Base-by-base conservation (phyloP, 352 stramenopile species). In the Globisporangium perplexum region DNA sequence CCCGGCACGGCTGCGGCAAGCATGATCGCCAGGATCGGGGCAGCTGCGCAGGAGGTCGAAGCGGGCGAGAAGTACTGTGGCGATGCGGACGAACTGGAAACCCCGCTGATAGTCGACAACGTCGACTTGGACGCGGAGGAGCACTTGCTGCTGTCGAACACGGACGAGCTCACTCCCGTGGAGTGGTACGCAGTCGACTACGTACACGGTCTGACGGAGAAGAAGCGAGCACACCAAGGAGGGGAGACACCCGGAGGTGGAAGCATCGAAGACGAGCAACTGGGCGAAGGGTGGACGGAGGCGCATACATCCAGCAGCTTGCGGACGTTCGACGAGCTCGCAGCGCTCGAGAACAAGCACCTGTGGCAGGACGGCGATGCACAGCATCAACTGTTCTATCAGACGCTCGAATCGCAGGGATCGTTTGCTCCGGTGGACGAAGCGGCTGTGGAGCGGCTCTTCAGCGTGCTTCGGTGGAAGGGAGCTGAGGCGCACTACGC, bases 141-240 rank as follows among this genome's bases (percentile, higher is more conserved):
- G 44, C 84, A 94, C 56, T 64, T 94, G 28, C 65, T 94, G 39
- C 56, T 94, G 4, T 78, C 82, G 12, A 92, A 90, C 57, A 87
- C 80, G 10, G 84, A 94, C 58, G 84, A 94, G 24, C 59, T 94
- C 14, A 89, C 71, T 20, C 82, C 81, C 18, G 78, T 94, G 41
- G 83, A 94, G 62, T 94, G 83, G 83, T 92, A 90, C 44, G 81
- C 83, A 1, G 83, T 94, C 20, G 84, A 88, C 49, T 90, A 78
- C 38, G 70, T 94, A 0, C 72, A 92, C 26, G 59, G 52, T 1
- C 59, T 78, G 15, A 87, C 71, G n/a, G 71, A 88, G 24, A 80
- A 83, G 35, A 86, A 87, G 53, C 69, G 69, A 6, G 60, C 33
- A 20, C 43, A 47, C 24, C 54, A 60, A n/a, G 45, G 20, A 17